Evolutionary conservation across 352 stramenopile species (phyloP).

Genomic region (Globisporangium heterothallicum): DNA sequence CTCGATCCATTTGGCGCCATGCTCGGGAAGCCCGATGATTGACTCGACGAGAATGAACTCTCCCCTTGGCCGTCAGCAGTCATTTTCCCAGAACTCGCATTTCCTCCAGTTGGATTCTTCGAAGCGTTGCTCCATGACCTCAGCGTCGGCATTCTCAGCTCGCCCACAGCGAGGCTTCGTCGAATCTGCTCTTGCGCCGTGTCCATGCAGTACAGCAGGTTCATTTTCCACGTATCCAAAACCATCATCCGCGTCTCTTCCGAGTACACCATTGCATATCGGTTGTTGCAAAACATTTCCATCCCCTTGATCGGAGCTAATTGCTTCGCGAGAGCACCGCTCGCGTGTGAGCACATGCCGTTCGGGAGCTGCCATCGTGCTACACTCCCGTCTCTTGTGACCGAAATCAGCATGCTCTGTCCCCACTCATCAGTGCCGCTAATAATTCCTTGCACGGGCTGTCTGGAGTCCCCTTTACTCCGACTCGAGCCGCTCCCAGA

Average conservation of each 20-base stretch:
- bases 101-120: conserved; percentile 2
- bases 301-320: conserved; percentile 60
- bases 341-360: conserved; percentile 48
- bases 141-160: conserved; percentile 34
- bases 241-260: conserved; percentile 74
- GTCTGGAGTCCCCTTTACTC: neutral
- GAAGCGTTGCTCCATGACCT: conserved; percentile 2
- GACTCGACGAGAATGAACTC: neutral
- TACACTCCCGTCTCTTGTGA: conserved; percentile 45
- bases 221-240: conserved; percentile 72
- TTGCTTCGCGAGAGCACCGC: conserved; percentile 45
- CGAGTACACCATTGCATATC: conserved; percentile 67
- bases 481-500: neutral
- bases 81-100: neutral
- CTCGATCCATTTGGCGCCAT: neutral
- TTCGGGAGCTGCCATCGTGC: conserved; percentile 68
- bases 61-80: neutral
- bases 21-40: neutral
- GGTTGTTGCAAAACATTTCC: conserved; percentile 66
- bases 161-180: conserved; percentile 53
- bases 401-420: conserved; percentile 61
- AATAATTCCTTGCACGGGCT: conserved; percentile 49
- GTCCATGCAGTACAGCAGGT: conserved; percentile 64
- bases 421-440: conserved; percentile 77
- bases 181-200: conserved; percentile 78